Percentiles rank a stretch among this genome's conserved stretches.
These are phyloP conservation scores for Neurospora sp. DNA, from an alignment of 495 filamentous ascomycete species.

Conservation along the genomic window DNA sequence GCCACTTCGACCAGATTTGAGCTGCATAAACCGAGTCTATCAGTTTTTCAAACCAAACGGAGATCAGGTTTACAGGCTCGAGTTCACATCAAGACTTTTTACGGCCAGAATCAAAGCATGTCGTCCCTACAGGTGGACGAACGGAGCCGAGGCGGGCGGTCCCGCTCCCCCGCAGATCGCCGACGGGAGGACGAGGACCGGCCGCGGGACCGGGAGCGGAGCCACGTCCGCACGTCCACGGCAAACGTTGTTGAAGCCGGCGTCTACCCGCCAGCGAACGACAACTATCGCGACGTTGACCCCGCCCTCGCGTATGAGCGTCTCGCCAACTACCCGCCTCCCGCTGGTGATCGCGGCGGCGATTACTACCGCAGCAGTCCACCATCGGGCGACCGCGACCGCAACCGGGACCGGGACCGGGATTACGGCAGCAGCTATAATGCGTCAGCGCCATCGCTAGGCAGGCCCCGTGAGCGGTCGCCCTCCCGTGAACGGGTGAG, in stretches of 20 bases:
- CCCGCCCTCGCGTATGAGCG: constrained; percentile 23
- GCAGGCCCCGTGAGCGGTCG: constrained; percentile 7
- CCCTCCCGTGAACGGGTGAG: constrained; percentile 5
- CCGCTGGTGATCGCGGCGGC: constrained; percentile 17
- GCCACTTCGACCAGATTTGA: not conserved
- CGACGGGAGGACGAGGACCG: constrained; percentile 22
- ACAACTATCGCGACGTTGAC: constrained; percentile 24
- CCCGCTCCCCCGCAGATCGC: constrained; percentile 46
- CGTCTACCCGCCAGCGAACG: constrained; percentile 35
- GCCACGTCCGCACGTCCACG: constrained; percentile 22
- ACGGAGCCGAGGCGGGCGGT: constrained; percentile 49
- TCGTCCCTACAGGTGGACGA: constrained; percentile 49
- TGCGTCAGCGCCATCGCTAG: constrained; percentile 10
- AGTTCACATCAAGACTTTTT: not conserved
- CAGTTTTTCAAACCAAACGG: not conserved
- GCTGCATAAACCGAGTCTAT: not conserved
- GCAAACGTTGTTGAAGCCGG: constrained; percentile 36
- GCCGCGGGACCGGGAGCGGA: constrained; percentile 25
- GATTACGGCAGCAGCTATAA: constrained; percentile 8
- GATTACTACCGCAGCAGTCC: constrained; percentile 11
- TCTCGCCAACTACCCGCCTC: constrained; percentile 21
- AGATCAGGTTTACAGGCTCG: not conserved
- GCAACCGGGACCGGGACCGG: constrained; percentile 19
- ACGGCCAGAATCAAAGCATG: not conserved
- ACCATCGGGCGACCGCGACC: constrained; percentile 13